A percentile compares a stretch with the other conserved stretches of the same genome.
phyloP scores from a whole-genome alignment of 116 monocot genomes.

The Posidonia oceanica region DNA sequence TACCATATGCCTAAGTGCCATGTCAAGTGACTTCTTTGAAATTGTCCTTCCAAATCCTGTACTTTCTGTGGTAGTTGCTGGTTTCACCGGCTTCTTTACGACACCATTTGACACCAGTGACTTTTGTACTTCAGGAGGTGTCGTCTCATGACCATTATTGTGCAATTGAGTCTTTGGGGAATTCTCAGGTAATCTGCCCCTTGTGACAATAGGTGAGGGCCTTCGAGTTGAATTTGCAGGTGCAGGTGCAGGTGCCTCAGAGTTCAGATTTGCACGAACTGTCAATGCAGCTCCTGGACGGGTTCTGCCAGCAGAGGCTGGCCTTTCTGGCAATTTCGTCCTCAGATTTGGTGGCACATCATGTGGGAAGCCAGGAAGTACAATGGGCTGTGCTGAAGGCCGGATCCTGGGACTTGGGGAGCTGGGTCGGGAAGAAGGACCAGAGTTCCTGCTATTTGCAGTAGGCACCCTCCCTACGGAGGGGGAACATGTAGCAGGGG shows the following conservation, averaged over 20 bases:
- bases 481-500: constrained; percentile 28
- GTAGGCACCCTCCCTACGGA: constrained; percentile 16
- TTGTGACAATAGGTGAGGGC: constrained; percentile 23
- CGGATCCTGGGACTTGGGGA: constrained; percentile 47
- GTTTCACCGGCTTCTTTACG: constrained; percentile 9
- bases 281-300: constrained; percentile 25
- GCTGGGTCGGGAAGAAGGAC: constrained; percentile 17
- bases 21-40: constrained; percentile 74
- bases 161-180: constrained; percentile 18
- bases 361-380: constrained; percentile 42
- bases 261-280: constrained; percentile 6
- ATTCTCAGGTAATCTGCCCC: constrained; percentile 50
- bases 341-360: constrained; percentile 67
- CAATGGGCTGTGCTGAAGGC: constrained; percentile 29
- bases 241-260: constrained; percentile 28
- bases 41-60: constrained; percentile 67
- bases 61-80: constrained; percentile 27
- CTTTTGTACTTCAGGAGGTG: constrained; percentile 11
- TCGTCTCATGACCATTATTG: constrained; percentile 10
- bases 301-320: constrained; percentile 57
- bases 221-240: constrained; percentile 26
- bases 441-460: constrained; percentile 9
- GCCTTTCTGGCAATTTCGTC: constrained; percentile 59
- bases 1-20: constrained; percentile 87
- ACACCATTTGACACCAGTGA: background rate